These are phyloP conservation scores for Evernia prunastri DNA, from an alignment of 495 filamentous ascomycete genomes.

Conservation along the genomic window DNA sequence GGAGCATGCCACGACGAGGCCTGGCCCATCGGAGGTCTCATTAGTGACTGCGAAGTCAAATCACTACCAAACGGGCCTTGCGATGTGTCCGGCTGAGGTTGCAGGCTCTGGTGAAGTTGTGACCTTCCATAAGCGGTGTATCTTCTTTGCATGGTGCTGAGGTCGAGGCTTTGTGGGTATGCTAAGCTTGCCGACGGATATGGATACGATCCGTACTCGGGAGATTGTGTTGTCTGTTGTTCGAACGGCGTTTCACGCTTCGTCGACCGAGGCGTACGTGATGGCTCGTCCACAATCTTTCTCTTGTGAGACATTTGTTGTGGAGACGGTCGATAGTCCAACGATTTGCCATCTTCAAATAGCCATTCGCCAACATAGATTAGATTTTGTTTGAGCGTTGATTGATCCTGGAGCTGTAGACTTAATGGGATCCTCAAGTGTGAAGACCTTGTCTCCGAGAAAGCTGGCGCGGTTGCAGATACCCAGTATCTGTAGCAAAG, in stretches of 20 bases:
- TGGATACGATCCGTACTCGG: conserved; percentile 33
- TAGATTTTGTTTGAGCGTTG: conserved; percentile 53
- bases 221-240: conserved; percentile 33
- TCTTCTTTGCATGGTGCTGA: conserved; percentile 28
- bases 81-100: conserved; percentile 20
- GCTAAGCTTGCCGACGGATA: conserved; percentile 31
- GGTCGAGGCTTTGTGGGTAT: conserved; percentile 41
- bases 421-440: conserved; percentile 66
- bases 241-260: conserved; percentile 44
- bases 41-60: conserved; percentile 31
- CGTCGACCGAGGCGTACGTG: conserved; percentile 34
- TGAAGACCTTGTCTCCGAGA: conserved; percentile 57
- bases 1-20: conserved; percentile 43
- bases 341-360: conserved; percentile 50
- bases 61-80: conserved; percentile 30
- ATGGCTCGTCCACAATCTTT: conserved; percentile 45
- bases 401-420: conserved; percentile 61
- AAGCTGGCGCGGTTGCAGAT: conserved; percentile 63
- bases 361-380: conserved; percentile 71
- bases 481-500: conserved; percentile 59
- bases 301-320: conserved; percentile 43
- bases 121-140: conserved; percentile 17
- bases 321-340: conserved; percentile 28
- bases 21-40: conserved; percentile 40
- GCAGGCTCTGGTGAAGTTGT: conserved; percentile 18